A percentile compares a stretch with the other conserved stretches of the same genome.
Evolutionary conservation across 306 rosid genomes (phyloP).

Genomic region (Inga leiocalycina): DNA sequence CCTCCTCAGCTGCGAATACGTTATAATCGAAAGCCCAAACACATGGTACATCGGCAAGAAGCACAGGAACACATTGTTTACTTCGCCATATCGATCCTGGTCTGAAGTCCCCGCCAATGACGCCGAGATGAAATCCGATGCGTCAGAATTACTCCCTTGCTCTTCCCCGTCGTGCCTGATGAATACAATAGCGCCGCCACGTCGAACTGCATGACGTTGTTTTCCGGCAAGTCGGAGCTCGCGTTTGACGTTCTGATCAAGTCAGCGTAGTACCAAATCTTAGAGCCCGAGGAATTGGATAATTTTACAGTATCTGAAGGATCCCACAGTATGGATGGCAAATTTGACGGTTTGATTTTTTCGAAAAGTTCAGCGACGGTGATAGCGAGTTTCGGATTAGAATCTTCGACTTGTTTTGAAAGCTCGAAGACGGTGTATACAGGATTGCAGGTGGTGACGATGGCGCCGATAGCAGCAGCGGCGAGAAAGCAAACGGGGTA

Average conservation of each 20-base stretch:
- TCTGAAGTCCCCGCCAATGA: slow-evolving; percentile 39
- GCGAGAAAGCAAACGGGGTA: slow-evolving; percentile 29
- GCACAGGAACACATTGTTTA: slow-evolving; percentile 45
- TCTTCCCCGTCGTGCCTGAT: slow-evolving; percentile 55
- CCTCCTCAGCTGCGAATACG: slow-evolving; percentile 44
- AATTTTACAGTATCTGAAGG: not conserved
- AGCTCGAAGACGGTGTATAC: slow-evolving; percentile 34
- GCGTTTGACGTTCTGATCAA: slow-evolving; percentile 21
- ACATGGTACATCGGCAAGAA: slow-evolving; percentile 54
- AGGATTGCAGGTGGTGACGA: slow-evolving; percentile 38
- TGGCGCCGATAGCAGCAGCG: slow-evolving; percentile 28
- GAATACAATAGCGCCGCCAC: slow-evolving; percentile 39
- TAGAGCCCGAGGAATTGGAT: not conserved
- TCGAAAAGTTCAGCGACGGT: slow-evolving; percentile 36
- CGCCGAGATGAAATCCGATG: slow-evolving; percentile 50
- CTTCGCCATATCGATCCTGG: slow-evolving; percentile 38
- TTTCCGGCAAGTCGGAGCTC: slow-evolving; percentile 12
- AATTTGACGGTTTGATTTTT: slow-evolving; percentile 22
- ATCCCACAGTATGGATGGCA: slow-evolving; percentile 33
- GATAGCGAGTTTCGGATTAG: slow-evolving; percentile 42
- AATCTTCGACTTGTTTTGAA: slow-evolving; percentile 42
- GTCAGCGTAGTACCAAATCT: slow-evolving; percentile 34
- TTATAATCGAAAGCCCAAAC: slow-evolving; percentile 35
- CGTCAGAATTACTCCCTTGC: slow-evolving; percentile 55
- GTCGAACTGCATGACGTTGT: slow-evolving; percentile 34